Conservation (phyloP, 2,329 filamentous ascomycete species). For the Diaporthe capsici region DNA sequence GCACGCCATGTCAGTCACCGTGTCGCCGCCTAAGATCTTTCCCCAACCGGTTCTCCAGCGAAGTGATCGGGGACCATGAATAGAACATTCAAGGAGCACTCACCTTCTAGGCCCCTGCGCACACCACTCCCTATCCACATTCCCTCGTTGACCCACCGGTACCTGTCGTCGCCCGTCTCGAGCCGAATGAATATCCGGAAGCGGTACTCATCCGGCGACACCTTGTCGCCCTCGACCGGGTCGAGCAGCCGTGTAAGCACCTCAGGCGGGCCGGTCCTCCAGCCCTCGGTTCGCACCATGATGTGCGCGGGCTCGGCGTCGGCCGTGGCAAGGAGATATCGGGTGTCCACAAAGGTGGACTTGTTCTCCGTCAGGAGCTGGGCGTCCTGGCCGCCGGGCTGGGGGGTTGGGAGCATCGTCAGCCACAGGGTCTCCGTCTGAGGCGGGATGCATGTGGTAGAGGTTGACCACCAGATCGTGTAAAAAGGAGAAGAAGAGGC, state of each 20-base stretch:
- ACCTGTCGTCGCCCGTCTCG: conserved; percentile 40
- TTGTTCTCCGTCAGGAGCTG: conserved; percentile 42
- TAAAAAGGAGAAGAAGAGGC: neutral
- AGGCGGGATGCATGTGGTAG: too few relatives aligned
- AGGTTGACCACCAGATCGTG: neutral
- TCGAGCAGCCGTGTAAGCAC: conserved; percentile 41
- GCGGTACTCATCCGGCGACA: conserved; percentile 37
- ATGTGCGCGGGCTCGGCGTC: conserved; percentile 42
- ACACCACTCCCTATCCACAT: conserved; percentile 41
- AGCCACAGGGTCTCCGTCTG: neutral
- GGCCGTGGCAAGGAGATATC: conserved; percentile 40
- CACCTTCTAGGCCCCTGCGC: conserved; percentile 38
- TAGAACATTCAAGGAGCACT: neutral
- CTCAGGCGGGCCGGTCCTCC: conserved; percentile 43
- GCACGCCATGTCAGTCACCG: neutral
- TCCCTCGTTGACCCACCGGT: conserved; percentile 34
- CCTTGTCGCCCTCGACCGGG: conserved; percentile 40
- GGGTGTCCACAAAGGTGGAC: conserved; percentile 43
- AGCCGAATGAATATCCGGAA: conserved; percentile 37
- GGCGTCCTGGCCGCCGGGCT: conserved; percentile 43
- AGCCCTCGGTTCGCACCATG: conserved; percentile 43
- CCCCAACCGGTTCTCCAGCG: too few relatives aligned
- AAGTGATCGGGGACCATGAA: neutral
- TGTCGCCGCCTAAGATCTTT: too few relatives aligned
- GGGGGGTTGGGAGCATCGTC: neutral